Conservation (phyloP, 2,329 filamentous ascomycete genomes). For the Xylaria sp. region DNA sequence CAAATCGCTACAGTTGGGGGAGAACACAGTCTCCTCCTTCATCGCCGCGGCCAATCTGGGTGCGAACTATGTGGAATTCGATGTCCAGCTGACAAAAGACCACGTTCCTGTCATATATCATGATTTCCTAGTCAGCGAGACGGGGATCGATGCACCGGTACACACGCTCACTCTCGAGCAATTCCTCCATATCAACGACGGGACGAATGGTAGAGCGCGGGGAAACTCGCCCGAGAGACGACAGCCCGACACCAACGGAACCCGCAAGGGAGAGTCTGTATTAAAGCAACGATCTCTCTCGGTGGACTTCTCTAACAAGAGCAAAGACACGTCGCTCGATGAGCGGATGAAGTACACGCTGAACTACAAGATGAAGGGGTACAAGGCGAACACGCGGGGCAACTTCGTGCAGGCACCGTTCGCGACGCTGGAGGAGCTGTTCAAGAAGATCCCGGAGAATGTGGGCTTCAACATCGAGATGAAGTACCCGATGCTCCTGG, state of each 20-base stretch:
- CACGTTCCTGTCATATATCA: slow-evolving; percentile 98
- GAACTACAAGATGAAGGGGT: slow-evolving; percentile 94
- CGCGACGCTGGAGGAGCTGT: slow-evolving; percentile 93
- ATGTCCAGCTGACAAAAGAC: slow-evolving; percentile 98
- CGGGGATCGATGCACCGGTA: slow-evolving; percentile 94
- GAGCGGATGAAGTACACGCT: slow-evolving; percentile 98
- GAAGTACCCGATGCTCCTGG: slow-evolving; percentile 98
- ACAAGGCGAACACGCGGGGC: slow-evolving; percentile 93
- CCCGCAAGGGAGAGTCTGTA: slow-evolving; percentile 48
- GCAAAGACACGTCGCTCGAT: slow-evolving; percentile 56
- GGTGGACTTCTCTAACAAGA: slow-evolving; percentile 61
- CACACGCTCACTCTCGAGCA: slow-evolving; percentile 95
- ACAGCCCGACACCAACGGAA: slow-evolving; percentile 45
- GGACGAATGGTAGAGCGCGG: slow-evolving; percentile 58
- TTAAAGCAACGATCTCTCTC: slow-evolving; percentile 64
- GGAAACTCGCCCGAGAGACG: slow-evolving; percentile 44
- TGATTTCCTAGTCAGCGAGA: slow-evolving; percentile 97
- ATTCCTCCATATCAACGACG: slow-evolving; percentile 86
- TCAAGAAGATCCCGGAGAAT: slow-evolving; percentile 80
- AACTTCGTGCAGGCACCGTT: slow-evolving; percentile 97
- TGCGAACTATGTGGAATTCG: slow-evolving; percentile 79
- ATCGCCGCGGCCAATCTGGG: slow-evolving; percentile 95
- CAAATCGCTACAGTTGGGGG: slow-evolving; percentile 90
- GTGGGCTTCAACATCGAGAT: slow-evolving; percentile 99
- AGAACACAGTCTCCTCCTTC: slow-evolving; percentile 96